Base-by-base conservation (phyloP, 139 green algal species). In the Chlorella sp. region DNA sequence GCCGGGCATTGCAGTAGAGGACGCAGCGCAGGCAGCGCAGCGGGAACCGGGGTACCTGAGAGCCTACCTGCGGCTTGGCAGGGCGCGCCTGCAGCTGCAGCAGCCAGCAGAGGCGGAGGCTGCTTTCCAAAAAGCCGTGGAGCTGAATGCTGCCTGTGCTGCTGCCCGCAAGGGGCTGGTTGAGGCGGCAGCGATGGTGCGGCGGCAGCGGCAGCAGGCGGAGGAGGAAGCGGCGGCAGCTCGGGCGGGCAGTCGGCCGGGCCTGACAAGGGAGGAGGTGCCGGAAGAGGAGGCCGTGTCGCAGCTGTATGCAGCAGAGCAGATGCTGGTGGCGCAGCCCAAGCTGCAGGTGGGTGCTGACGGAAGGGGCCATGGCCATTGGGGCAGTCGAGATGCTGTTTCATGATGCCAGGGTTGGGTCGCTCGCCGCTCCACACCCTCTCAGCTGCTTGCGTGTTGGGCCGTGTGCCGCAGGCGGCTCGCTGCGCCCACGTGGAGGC, bases 1-100 rank as follows among this genome's bases (percentile, higher is more conserved):
- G 32, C 41, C 65, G 19, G 85, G 86, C 65, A 43, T 92, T 64
- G 90, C 91, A 40, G 82, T 79, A 4, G 48, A 86, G n/a, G 91
- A 92, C 64, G 76, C 85, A 26, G 41, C 48, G 0, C 44, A 88
- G 48, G 89, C 90, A 17, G 65, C 88, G 13, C 36, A 80, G 60
- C 76, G 84, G 40, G 81, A 92, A 51, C 56, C 56, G 6, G 38
- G 14, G 20, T 88, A 91, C 44, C 32, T 77, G 44, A 69, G 76
- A 0, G 88, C 74, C 4, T 58, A 79, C 54, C 20, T 88, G 41
- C 46, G 86, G n/a, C 76, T 43, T 14, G 88, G 86, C 16, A 51
- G 82, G 76, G 88, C 88, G 7, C 58, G 20, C 2, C 36, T 91
- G 54, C 36, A 65, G 58, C 80, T 91, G 51, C 34, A 40, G 58